Percentiles rank a stretch among this genome's conserved stretches.
phyloP scores from a whole-genome alignment of 495 filamentous ascomycete genomes.

The Hypoxylon fuscum region DNA sequence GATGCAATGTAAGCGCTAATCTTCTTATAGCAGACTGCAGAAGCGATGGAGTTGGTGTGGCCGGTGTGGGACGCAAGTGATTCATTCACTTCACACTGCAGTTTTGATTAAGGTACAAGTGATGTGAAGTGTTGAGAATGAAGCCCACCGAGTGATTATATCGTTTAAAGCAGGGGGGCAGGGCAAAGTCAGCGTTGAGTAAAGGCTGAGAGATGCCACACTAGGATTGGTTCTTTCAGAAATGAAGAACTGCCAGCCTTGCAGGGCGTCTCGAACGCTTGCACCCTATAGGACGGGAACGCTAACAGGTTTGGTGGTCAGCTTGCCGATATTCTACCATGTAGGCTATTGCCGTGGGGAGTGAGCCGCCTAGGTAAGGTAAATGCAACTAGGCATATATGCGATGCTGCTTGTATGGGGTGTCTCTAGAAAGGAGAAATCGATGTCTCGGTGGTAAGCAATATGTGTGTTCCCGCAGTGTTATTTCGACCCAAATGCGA shows the following conservation, averaged over 20 bases:
- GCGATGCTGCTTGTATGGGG: slow-evolving; percentile 13
- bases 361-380: slow-evolving; percentile 6
- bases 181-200: not conserved
- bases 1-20: slow-evolving; percentile 40
- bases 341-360: slow-evolving; percentile 7
- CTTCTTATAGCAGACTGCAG: slow-evolving; percentile 26
- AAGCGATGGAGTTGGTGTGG: slow-evolving; percentile 10
- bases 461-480: slow-evolving; percentile 27
- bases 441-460: slow-evolving; percentile 19
- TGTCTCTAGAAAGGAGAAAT: slow-evolving; percentile 10
- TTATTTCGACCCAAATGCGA: slow-evolving; percentile 31
- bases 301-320: slow-evolving; percentile 17
- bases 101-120: slow-evolving; percentile 2
- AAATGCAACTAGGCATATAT: slow-evolving; percentile 23
- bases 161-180: not conserved
- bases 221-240: not conserved
- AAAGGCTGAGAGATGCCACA: not conserved
- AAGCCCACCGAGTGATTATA: slow-evolving; percentile 2
- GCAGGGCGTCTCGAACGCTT: slow-evolving; percentile 8
- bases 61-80: slow-evolving; percentile 10
- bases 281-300: slow-evolving; percentile 7
- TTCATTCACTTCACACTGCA: slow-evolving; percentile 5
- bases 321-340: slow-evolving; percentile 24
- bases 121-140: not conserved
- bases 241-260: slow-evolving; percentile 22